Percentiles rank a stretch among this genome's conserved stretches.
These are phyloP conservation scores for Fusarium verticillioides DNA, from an alignment of 2,329 filamentous ascomycete species.

Conservation along the genomic window DNA sequence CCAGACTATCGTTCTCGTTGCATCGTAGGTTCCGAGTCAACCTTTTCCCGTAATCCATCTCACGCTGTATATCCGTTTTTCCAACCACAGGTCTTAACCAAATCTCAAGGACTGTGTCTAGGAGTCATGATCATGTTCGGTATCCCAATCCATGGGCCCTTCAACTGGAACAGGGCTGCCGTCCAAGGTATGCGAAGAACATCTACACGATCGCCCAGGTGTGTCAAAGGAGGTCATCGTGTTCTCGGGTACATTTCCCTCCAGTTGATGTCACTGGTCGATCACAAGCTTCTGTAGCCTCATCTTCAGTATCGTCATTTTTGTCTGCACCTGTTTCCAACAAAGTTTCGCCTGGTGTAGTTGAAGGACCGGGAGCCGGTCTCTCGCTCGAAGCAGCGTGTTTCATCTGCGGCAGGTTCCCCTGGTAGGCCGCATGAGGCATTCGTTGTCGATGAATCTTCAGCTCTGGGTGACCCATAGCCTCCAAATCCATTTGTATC, in stretches of 20 bases:
- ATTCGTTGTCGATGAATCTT: background rate
- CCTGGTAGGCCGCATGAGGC: accelerated
- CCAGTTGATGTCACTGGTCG: background rate
- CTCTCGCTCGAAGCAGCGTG: background rate
- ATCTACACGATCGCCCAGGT: background rate
- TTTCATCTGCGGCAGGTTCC: too few species aligned
- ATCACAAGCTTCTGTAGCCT: background rate
- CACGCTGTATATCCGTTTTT: background rate
- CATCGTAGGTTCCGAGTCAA: too few species aligned
- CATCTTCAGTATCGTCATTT: background rate
- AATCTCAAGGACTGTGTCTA: too few species aligned
- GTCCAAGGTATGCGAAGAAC: background rate
- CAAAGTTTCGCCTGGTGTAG: background rate
- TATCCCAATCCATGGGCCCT: background rate
- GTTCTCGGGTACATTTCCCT: background rate
- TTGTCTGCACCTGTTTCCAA: too few species aligned
- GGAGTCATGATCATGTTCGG: too few species aligned
- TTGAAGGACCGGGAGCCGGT: background rate
- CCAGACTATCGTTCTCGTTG: too few species aligned
- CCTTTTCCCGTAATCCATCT: background rate
- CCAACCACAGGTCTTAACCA: background rate
- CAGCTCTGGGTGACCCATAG: too few species aligned
- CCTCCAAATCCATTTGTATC: too few species aligned
- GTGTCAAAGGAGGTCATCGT: background rate
- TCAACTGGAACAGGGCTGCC: too few species aligned